Base-by-base conservation (phyloP, 257 asterid species). In the Cinchona pubescens region DNA sequence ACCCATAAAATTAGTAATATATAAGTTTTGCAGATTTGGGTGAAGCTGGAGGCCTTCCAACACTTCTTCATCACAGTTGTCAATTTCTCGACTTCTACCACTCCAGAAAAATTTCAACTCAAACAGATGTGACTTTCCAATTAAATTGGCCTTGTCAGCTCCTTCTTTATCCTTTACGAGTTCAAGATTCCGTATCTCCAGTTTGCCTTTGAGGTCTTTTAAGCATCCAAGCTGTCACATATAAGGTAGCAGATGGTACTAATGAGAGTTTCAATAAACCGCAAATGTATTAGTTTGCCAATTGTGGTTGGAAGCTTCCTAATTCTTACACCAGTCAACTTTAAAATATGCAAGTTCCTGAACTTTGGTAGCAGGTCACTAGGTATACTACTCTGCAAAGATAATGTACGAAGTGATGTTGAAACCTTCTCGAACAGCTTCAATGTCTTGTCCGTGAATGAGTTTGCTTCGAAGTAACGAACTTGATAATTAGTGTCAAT, bases 1-100 rank as follows among this genome's bases (percentile, higher is more conserved):
- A 27, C 84, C 82, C 43, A 13, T 49, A 25, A 78, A 84, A 25
- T 40, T 48, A 3, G 1, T 1, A 23, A 81, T 62, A 1, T n/a
- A 29, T 10, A 85, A 59, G 19, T 73, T 58, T 45, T 72, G 45
- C 58, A 82, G 19, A 75, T 82, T 82, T 18, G 74, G 79, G 43
- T 75, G 83, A 35, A 85, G 83, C 19, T 71, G 76, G 16, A 84
- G 88, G 56, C 84, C 86, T 59, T 79, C 80, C 63, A 84, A 67
- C n/a, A 82, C 83, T 66, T n/a, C n/a, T 43, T 79, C 78, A 56
- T 79, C 88, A 19, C 38, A 35, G 19, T 3, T 25, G 3, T 48
- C 40, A n/a, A 3, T 13, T 32, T 61, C 18, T 9, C 67, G 43
- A 21, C 25, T 18, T 10, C 10, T 2, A 1, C 2, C 2, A 5